A percentile compares a stretch with the other conserved stretches of the same genome.
Conservation (phyloP, 2,329 filamentous ascomycete species). For the Teratosphaeria nubilosa region DNA sequence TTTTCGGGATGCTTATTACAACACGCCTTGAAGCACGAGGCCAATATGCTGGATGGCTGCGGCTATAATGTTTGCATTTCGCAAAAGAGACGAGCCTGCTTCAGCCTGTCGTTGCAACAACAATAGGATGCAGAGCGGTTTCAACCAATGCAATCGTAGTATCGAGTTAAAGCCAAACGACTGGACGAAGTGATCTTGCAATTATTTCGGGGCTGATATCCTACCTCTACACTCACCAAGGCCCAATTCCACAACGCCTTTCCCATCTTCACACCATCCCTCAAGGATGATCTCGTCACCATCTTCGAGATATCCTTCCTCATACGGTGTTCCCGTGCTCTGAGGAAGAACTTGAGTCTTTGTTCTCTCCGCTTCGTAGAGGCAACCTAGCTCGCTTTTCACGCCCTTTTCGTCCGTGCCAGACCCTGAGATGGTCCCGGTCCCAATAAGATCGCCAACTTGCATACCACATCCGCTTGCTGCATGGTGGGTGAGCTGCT, state of each 20-base stretch:
- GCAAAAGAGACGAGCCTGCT: background rate
- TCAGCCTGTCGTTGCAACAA: background rate
- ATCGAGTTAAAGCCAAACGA: background rate
- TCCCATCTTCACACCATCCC: constrained; percentile 21
- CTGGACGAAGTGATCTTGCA: background rate
- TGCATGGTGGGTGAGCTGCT: constrained; percentile 35
- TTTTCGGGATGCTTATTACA: background rate
- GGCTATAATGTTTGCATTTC: background rate
- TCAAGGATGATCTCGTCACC: constrained; percentile 29
- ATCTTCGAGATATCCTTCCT: constrained; percentile 31
- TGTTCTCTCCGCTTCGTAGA: constrained; percentile 29
- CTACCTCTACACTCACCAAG: constrained; percentile 21
- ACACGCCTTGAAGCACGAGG: background rate
- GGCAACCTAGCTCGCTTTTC: constrained; percentile 31
- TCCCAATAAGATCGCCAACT: constrained; percentile 35
- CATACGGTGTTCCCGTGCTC: constrained; percentile 16
- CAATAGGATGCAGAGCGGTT: background rate
- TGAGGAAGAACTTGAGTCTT: constrained; percentile 27
- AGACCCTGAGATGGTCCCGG: constrained; percentile 35
- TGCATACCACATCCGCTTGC: constrained; percentile 32
- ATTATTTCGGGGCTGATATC: constrained; percentile 12
- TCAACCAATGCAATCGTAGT: background rate
- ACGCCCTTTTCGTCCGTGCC: constrained; percentile 19
- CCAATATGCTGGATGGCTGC: background rate
- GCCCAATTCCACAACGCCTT: constrained; percentile 16